A percentile compares a stretch with the other conserved stretches of the same genome.
phyloP scores from a whole-genome alignment of 2,329 filamentous ascomycete genomes.

The Fusarium mangiferae region DNA sequence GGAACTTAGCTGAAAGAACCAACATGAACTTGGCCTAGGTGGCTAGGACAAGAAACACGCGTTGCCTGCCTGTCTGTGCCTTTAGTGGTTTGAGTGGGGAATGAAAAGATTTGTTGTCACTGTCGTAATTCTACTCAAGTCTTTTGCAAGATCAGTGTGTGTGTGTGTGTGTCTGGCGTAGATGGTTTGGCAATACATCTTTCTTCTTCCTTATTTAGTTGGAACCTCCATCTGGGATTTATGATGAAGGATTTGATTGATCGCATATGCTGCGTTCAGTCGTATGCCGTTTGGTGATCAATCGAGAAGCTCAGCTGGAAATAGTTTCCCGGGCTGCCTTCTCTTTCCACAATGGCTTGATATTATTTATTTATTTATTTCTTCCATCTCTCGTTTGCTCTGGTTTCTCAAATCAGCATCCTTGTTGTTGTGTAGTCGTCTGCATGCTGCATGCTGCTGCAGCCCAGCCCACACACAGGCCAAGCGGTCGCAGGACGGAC shows the following conservation, averaged over 20 bases:
- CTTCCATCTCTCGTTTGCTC: neutral
- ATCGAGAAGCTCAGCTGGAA: constrained; percentile 5
- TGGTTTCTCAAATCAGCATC: constrained; percentile 12
- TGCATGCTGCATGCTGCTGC: constrained; percentile 19
- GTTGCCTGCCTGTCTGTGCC: neutral
- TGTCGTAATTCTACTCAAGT: constrained; percentile 9
- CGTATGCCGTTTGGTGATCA: neutral
- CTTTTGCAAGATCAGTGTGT: neutral
- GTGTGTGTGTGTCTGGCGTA: neutral
- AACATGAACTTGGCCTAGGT: constrained; percentile 3
- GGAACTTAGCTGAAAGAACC: constrained; percentile 9
- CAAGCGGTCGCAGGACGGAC: constrained; percentile 40
- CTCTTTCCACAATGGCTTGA: neutral
- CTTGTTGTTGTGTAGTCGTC: constrained; percentile 26
- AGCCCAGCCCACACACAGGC: constrained; percentile 37
- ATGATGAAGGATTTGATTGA: neutral
- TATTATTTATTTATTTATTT: neutral
- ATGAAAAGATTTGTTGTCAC: neutral
- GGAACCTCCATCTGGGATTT: neutral
- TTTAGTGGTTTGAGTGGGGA: constrained; percentile 18
- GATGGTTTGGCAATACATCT: neutral
- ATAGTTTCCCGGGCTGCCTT: constrained; percentile 17
- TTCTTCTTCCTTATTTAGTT: neutral
- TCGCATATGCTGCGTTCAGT: neutral
- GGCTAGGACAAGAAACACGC: constrained; percentile 4